Percentiles rank a stretch among this genome's conserved stretches.
Conservation (phyloP, 1,139 yeast species). For the Petasospora fabianii region DNA sequence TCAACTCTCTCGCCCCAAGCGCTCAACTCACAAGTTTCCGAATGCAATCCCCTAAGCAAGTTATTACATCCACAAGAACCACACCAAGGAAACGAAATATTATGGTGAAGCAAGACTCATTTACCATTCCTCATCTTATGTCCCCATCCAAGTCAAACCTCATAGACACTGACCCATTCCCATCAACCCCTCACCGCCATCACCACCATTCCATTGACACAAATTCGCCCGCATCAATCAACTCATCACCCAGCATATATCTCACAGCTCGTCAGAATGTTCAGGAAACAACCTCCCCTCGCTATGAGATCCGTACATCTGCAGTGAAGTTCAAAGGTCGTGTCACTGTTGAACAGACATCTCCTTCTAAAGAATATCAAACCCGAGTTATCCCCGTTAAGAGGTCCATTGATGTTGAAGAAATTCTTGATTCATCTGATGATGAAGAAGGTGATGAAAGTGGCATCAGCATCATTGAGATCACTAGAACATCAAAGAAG, state of each 20-base stretch:
- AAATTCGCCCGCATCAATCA: conserved; percentile 1
- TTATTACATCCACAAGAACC: conserved; percentile 8
- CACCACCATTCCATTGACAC: not conserved
- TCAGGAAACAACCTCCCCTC: conserved; percentile 2
- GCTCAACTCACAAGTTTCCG: conserved; percentile 26
- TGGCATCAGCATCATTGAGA: conserved; percentile 25
- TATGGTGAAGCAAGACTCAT: conserved; percentile 17
- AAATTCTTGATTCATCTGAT: conserved; percentile 21
- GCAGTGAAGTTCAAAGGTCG: conserved; percentile 20
- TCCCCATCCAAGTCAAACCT: conserved; percentile 11
- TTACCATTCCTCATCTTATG: conserved; percentile 16
- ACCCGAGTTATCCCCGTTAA: conserved; percentile 19
- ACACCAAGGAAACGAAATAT: conserved; percentile 16
- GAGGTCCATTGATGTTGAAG: conserved; percentile 10
- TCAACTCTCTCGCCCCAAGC: conserved; percentile 12
- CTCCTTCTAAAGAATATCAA: conserved; percentile 14
- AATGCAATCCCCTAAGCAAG: conserved; percentile 19
- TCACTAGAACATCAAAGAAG: conserved; percentile 22
- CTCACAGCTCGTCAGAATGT: conserved; percentile 21
- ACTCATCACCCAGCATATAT: conserved; percentile 17
- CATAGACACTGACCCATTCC: too few species aligned
- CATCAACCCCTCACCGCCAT: not conserved
- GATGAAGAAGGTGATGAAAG: conserved; percentile 23
- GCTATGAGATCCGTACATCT: conserved; percentile 14
- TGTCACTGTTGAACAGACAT: conserved; percentile 9